phyloP scores from a whole-genome alignment of 208 protist species.

The Crithidia mellificae region DNA sequence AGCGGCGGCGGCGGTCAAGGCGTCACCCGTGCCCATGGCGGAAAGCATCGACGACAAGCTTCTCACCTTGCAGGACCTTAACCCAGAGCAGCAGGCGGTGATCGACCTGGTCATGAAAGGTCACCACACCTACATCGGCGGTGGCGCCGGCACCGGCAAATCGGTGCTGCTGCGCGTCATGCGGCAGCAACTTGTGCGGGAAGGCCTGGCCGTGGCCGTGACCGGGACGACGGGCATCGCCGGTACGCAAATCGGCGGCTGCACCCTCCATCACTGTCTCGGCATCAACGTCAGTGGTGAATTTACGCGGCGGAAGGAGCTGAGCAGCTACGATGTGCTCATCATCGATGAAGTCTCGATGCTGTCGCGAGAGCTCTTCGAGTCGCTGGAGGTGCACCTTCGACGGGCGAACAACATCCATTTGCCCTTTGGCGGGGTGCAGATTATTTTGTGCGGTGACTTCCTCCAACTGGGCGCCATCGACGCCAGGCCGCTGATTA shows the following conservation, averaged over 20 bases:
- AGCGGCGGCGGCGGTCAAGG: neutral
- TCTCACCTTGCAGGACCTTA: conserved; percentile 69
- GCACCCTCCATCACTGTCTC: conserved; percentile 89
- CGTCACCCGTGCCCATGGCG: neutral
- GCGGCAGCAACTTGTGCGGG: conserved; percentile 54
- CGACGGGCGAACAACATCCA: conserved; percentile 75
- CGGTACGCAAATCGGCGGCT: conserved; percentile 73
- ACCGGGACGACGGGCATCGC: conserved; percentile 89
- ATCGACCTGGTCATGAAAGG: conserved; percentile 72
- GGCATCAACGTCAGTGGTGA: conserved; percentile 80
- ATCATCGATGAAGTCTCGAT: conserved; percentile 94
- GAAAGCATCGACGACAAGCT: conserved; percentile 43
- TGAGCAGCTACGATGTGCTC: conserved; percentile 84
- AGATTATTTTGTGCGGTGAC: conserved; percentile 92
- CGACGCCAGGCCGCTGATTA: conserved; percentile 56
- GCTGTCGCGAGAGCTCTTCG: conserved; percentile 82
- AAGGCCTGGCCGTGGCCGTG: conserved; percentile 73
- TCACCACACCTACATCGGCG: conserved; percentile 88
- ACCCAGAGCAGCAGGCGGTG: conserved; percentile 78
- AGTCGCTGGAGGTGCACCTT: conserved; percentile 75
- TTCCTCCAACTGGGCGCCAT: conserved; percentile 91
- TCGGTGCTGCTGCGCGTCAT: conserved; percentile 86
- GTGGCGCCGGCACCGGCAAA: conserved; percentile 89
- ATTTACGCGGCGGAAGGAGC: conserved; percentile 66
- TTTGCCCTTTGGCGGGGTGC: conserved; percentile 90